A percentile compares a stretch with the other conserved stretches of the same genome.
Evolutionary conservation across 2,329 filamentous ascomycete species (phyloP).

Genomic region (Diaporthe amygdali): DNA sequence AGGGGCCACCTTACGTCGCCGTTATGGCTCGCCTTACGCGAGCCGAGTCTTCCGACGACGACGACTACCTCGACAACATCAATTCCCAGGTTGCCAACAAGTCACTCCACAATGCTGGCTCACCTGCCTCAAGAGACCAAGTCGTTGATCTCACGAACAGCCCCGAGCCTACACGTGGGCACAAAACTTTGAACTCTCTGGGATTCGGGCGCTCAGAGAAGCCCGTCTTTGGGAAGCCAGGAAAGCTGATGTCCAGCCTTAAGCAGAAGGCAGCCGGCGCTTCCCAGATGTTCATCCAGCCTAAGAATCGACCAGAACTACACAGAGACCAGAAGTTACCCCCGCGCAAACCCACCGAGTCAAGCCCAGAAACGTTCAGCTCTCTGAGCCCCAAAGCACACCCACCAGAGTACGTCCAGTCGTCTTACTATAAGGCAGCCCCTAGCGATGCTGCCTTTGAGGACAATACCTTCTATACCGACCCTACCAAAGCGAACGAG

Average conservation of each 20-base stretch:
- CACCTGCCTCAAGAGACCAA: slow-evolving; percentile 32
- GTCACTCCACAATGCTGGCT: slow-evolving; percentile 19
- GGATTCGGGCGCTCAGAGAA: slow-evolving; percentile 29
- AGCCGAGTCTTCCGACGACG: slow-evolving; percentile 41
- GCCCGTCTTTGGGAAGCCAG: slow-evolving; percentile 44
- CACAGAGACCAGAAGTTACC: slow-evolving; percentile 56
- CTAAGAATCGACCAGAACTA: slow-evolving; percentile 61
- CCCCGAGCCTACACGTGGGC: slow-evolving; percentile 25
- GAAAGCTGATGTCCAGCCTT: slow-evolving; percentile 53
- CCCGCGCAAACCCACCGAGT: slow-evolving; percentile 46
- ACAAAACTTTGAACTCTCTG: slow-evolving; percentile 16
- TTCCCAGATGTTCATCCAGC: slow-evolving; percentile 53
- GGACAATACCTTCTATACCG: slow-evolving; percentile 68
- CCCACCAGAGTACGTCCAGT: slow-evolving; percentile 39
- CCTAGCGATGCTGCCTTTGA: slow-evolving; percentile 30
- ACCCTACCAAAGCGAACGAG: slow-evolving; percentile 73
- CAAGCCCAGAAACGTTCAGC: slow-evolving; percentile 53
- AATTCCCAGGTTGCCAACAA: slow-evolving; percentile 37
- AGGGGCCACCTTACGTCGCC: background rate
- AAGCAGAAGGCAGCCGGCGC: slow-evolving; percentile 57
- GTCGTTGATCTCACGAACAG: slow-evolving; percentile 37
- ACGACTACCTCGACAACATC: slow-evolving; percentile 39
- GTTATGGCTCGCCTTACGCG: slow-evolving; percentile 33
- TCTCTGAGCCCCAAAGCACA: slow-evolving; percentile 41
- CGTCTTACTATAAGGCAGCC: slow-evolving; percentile 26